These are phyloP conservation scores for Euphorbia schlechtendalii DNA, from an alignment of 441 rosid species.

Conservation along the genomic window DNA sequence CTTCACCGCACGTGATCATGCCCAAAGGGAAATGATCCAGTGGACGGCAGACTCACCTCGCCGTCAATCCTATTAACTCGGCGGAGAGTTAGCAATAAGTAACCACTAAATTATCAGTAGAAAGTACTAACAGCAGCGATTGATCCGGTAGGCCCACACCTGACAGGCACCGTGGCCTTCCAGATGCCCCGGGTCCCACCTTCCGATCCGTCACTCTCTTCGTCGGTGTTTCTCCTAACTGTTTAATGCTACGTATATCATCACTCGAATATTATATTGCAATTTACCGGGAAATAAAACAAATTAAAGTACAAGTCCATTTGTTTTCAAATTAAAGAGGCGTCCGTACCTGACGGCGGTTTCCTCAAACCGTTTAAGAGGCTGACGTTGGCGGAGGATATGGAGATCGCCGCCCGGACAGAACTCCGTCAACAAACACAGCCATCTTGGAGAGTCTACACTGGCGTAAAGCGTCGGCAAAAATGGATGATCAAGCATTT, in stretches of 20 bases:
- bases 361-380: conserved; percentile 71
- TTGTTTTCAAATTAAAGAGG: conserved; percentile 13
- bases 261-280: neutral
- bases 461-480: conserved; percentile 71
- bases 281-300: neutral
- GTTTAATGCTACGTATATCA: neutral
- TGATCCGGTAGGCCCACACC: conserved; percentile 19
- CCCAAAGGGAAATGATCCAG: conserved; percentile 7
- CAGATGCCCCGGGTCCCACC: conserved; percentile 34
- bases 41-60: neutral
- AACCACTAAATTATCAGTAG: neutral
- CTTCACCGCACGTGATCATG: conserved; percentile 21
- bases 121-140: conserved; percentile 10
- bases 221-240: conserved; percentile 9
- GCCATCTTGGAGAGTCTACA: conserved; percentile 74
- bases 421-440: conserved; percentile 82
- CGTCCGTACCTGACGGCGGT: conserved; percentile 74
- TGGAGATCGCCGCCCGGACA: conserved; percentile 96
- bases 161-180: conserved; percentile 25
- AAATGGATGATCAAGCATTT: conserved; percentile 80
- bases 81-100: neutral
- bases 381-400: conserved; percentile 87
- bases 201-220: conserved; percentile 32
- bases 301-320: conserved; percentile 1
- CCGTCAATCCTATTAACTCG: conserved; percentile 29